phyloP scores from a whole-genome alignment of 805 yeast species.

The Maudiozyma serrabonitensis region DNA sequence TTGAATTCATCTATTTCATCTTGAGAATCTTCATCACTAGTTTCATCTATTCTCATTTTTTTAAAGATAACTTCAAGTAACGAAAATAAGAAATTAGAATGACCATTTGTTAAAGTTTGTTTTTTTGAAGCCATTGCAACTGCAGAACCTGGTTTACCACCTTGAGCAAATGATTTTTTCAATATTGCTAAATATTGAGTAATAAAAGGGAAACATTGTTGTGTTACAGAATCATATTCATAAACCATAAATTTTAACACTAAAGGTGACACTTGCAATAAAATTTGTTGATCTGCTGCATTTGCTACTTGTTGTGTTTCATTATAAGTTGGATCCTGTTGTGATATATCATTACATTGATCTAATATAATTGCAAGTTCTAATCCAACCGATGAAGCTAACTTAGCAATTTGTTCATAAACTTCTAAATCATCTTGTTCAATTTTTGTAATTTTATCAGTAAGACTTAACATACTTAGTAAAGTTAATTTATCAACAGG shows the following conservation, averaged over 20 bases:
- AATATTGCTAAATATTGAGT: conserved; percentile 62
- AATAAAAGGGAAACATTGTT: conserved; percentile 73
- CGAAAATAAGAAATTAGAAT: conserved; percentile 46
- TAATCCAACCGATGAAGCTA: conserved; percentile 61
- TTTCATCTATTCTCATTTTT: conserved; percentile 75
- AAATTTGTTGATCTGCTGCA: conserved; percentile 40
- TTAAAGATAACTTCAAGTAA: conserved; percentile 60
- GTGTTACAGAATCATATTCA: conserved; percentile 82
- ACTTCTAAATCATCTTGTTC: conserved; percentile 47
- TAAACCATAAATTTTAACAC: conserved; percentile 62
- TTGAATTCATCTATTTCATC: conserved; percentile 69
- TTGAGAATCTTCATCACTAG: conserved; percentile 62
- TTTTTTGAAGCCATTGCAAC: conserved; percentile 29
- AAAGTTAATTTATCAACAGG: conserved; percentile 56
- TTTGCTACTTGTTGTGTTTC: conserved; percentile 28
- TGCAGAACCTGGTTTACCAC: conserved; percentile 33
- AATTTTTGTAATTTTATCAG: conserved; percentile 35
- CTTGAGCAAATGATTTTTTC: conserved; percentile 41
- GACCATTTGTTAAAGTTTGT: conserved; percentile 29
- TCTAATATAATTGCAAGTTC: conserved; percentile 69
- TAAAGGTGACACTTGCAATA: conserved; percentile 57
- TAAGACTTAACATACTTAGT: conserved; percentile 56
- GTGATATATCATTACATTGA: conserved; percentile 30
- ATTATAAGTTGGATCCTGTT: conserved; percentile 14
- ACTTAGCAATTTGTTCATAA: conserved; percentile 64